These are phyloP conservation scores for Hypoxylon sp. DNA, from an alignment of 2,329 filamentous ascomycete species.

Conservation along the genomic window DNA sequence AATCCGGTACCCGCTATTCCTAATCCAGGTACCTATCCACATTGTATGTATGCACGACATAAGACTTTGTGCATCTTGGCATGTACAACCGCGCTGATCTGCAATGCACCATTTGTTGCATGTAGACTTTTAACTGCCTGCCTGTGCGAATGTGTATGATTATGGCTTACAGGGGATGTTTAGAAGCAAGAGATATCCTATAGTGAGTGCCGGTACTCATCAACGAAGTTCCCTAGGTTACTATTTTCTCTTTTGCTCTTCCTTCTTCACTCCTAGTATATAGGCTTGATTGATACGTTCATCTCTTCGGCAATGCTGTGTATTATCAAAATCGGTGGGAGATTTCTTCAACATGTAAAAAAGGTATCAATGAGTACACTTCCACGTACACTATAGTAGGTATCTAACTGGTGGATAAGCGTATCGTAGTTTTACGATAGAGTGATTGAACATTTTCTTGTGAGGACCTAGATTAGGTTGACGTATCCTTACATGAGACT, in stretches of 20 bases:
- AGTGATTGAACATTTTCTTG: conserved; percentile 13
- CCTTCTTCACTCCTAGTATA: neutral
- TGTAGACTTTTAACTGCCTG: neutral
- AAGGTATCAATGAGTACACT: no score
- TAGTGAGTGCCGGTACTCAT: no score
- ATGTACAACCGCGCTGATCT: neutral
- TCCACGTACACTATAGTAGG: neutral
- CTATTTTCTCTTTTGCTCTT: neutral
- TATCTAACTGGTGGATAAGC: conserved; percentile 12
- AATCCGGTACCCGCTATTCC: neutral
- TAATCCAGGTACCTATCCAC: no score
- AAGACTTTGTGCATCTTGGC: neutral
- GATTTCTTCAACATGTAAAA: no score
- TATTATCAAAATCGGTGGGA: no score
- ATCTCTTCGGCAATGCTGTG: no score
- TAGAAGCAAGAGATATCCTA: neutral
- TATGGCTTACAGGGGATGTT: neutral
- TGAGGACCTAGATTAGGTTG: no score
- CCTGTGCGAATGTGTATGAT: neutral
- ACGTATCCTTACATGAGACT: conserved; percentile 12
- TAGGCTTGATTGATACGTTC: no score
- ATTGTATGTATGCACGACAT: neutral
- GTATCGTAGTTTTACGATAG: conserved; percentile 9
- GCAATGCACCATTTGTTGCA: neutral
- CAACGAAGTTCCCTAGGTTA: no score